These are phyloP conservation scores for Apiotrichum laibachii DNA, from an alignment of 1,284 basidiomycete species.

Conservation along the genomic window DNA sequence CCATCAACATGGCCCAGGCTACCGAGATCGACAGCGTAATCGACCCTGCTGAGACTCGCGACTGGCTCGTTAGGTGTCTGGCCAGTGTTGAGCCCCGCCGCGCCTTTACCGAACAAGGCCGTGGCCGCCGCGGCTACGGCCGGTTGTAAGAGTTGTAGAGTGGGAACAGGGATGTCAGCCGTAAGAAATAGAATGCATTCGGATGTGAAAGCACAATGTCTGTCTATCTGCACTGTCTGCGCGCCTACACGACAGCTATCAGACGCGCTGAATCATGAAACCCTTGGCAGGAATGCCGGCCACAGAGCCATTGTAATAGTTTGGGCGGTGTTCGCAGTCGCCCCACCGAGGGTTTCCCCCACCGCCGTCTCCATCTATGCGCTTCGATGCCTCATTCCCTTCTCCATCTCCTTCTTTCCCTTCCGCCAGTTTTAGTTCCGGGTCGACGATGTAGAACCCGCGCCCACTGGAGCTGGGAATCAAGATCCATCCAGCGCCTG, in stretches of 20 bases:
- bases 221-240: no score
- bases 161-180: background rate
- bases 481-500: background rate
- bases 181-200: background rate
- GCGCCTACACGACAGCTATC: no score
- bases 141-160: background rate
- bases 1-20: slow-evolving; percentile 23
- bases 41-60: slow-evolving; percentile 23
- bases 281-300: background rate
- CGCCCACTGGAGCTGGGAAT: background rate
- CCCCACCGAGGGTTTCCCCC: background rate
- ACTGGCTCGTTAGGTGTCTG: slow-evolving; percentile 18
- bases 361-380: background rate
- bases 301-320: background rate
- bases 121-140: background rate
- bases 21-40: slow-evolving; percentile 23
- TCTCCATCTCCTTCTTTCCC: background rate
- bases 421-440: background rate
- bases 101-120: background rate
- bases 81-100: slow-evolving; percentile 13
- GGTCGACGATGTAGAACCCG: background rate
- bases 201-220: no score
- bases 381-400: background rate
- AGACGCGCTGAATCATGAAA: background rate
- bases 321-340: background rate